Base-by-base conservation (phyloP, 1,284 basidiomycete genomes). In the Tylopilus sp. region DNA sequence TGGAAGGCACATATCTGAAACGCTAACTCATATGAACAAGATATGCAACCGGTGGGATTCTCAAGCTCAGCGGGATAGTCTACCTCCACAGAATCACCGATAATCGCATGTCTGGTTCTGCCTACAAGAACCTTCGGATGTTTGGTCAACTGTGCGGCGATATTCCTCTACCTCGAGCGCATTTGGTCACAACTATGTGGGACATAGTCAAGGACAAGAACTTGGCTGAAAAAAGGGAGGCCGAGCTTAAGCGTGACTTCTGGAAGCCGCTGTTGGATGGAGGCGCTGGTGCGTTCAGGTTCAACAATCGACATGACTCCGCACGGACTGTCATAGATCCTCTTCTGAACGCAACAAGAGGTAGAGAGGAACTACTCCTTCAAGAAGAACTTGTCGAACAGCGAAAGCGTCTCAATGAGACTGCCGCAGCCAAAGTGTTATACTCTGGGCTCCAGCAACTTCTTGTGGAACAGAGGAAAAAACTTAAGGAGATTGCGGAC, bases 1-100 rank as follows among this genome's bases (percentile, higher is more conserved):
- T 38, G 19, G 29, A 13, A 13, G 16, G 33, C n/a, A n/a, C n/a
- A n/a, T 12, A 32, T 22, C 9, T 9, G 8, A 6, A 39, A 57
- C 22, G 8, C 10, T 8, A 8, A n/a, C n/a, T 53, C 6, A 53
- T 53, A 9, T 36, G 16, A 22, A 18, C 3, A 18, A 75, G 73
- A 53, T 72, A 75, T 33, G n/a, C 64, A 9, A 49, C 41, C 2
- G 62, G 64, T 0, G 63, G 64, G 0, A 59, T 74, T 0, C 61
- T 67, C 49, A 64, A 26, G 32, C 69, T 84, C 4, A 71, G 77
- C 22, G 86, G 86, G 0, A 73, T 87, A 60, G 77, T 87, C 26
- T 87, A 86, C 71, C 72, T 84, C 64, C 85, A 87, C 63, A 80
- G 82, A 16, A 87, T 87, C 62, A 80, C 82, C 19, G 84, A 86